Conservation (phyloP, 2,329 filamentous ascomycete genomes). For the Sphaerulina vaccinii region DNA sequence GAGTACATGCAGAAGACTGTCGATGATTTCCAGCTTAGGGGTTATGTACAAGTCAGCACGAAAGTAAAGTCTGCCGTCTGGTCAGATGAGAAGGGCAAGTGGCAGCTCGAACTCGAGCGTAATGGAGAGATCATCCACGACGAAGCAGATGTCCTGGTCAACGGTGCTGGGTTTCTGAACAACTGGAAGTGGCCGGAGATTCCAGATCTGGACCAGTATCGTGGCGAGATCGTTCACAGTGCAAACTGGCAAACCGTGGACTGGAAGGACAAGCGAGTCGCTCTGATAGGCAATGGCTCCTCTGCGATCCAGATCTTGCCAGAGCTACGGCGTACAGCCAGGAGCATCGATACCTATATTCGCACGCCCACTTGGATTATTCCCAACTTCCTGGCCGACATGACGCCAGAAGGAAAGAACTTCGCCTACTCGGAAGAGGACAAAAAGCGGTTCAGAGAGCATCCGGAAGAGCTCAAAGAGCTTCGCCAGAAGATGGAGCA, state of each 20-base stretch:
- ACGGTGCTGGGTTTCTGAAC: conserved; percentile 44
- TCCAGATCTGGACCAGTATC: conserved; percentile 45
- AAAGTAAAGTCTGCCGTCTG: conserved; percentile 49
- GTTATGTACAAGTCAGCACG: conserved; percentile 52
- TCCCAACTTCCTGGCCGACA: conserved; percentile 11
- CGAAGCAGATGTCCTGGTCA: conserved; percentile 42
- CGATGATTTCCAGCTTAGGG: conserved; percentile 10
- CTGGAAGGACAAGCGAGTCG: conserved; percentile 41
- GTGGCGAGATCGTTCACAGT: conserved; percentile 44
- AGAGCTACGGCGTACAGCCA: conserved; percentile 41
- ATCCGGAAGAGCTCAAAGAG: conserved; percentile 14
- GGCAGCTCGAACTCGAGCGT: conserved; percentile 47
- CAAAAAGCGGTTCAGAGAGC: conserved; percentile 13
- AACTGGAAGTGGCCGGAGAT: conserved; percentile 37
- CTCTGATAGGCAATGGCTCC: conserved; percentile 47
- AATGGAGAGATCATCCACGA: conserved; percentile 37
- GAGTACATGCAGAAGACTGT: conserved; percentile 36
- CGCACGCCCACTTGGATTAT: conserved; percentile 15
- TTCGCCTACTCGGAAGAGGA: conserved; percentile 13
- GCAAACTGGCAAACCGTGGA: conserved; percentile 49
- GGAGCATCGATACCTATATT: conserved; percentile 51
- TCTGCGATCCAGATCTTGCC: conserved; percentile 49
- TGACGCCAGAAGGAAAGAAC: conserved; percentile 14
- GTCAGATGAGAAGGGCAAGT: conserved; percentile 50
- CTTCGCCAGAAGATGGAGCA: conserved; percentile 17